Percentiles rank a stretch among this genome's conserved stretches.
These are phyloP conservation scores for Solanum hybrid DNA, from an alignment of 305 asterid species.

Conservation along the genomic window DNA sequence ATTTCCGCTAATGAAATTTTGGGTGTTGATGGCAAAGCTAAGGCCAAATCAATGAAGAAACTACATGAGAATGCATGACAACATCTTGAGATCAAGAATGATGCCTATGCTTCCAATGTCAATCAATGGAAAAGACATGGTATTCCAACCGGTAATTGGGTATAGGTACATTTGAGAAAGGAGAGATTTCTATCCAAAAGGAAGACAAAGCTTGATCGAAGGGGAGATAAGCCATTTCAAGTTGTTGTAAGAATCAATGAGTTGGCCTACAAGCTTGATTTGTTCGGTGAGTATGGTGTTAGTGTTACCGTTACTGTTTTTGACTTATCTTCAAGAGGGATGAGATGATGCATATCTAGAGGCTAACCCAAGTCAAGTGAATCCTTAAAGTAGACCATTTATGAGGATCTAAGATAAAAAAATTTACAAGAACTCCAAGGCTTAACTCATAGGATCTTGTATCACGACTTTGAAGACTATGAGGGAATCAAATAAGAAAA, in stretches of 20 bases:
- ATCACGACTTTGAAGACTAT: background rate
- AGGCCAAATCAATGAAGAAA: background rate
- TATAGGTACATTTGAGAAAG: conserved; percentile 2
- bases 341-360: background rate
- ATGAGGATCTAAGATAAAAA: background rate
- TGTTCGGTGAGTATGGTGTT: background rate
- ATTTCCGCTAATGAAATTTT: background rate
- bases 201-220: background rate
- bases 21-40: background rate
- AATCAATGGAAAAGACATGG: background rate
- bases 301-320: background rate
- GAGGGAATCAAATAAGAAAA: conserved; percentile 1
- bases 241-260: background rate
- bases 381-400: background rate
- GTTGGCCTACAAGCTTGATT: background rate
- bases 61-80: background rate
- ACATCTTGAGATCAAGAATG: background rate
- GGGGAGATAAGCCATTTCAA: conserved; percentile 2
- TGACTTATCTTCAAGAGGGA: background rate
- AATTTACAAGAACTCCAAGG: background rate
- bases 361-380: background rate
- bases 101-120: background rate
- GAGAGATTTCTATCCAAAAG: background rate
- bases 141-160: conserved; percentile 3
- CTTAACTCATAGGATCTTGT: background rate